phyloP scores from a whole-genome alignment of 2,329 filamentous ascomycete species.

The Colletotrichum horii region DNA sequence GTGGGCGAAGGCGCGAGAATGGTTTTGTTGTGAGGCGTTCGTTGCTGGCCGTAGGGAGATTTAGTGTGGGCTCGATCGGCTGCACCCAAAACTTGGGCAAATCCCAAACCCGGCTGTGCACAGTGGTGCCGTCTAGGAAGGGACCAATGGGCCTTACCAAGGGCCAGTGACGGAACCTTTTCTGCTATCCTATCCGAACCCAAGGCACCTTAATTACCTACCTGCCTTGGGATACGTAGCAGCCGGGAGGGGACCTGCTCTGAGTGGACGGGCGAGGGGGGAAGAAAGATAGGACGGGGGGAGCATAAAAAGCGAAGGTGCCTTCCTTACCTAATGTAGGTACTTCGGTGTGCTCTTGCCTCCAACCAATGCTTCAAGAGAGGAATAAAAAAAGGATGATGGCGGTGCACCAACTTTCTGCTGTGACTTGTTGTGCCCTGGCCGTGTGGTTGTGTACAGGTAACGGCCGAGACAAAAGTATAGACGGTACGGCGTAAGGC shows the following conservation, averaged over 20 bases:
- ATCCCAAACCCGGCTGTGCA: constrained; percentile 9
- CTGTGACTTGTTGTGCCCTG: not conserved
- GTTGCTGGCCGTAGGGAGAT: constrained; percentile 22
- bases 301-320: not conserved
- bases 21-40: constrained; percentile 17
- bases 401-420: not conserved
- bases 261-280: not conserved
- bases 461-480: not conserved
- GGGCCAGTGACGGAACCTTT: not conserved
- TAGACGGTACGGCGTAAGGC: not conserved
- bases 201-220: not conserved
- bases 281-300: not conserved
- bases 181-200: not conserved
- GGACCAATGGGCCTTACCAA: not conserved
- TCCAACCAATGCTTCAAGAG: not conserved
- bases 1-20: constrained; percentile 9
- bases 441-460: not conserved
- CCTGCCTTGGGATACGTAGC: not conserved
- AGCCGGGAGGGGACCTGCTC: not conserved
- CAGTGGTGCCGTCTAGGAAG: not conserved
- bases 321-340: not conserved
- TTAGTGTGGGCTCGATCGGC: constrained; percentile 23
- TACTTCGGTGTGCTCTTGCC: not conserved
- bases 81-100: constrained; percentile 16
- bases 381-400: not conserved